These are phyloP conservation scores for Penicillium salamii DNA, from an alignment of 495 filamentous ascomycete species.

Conservation along the genomic window DNA sequence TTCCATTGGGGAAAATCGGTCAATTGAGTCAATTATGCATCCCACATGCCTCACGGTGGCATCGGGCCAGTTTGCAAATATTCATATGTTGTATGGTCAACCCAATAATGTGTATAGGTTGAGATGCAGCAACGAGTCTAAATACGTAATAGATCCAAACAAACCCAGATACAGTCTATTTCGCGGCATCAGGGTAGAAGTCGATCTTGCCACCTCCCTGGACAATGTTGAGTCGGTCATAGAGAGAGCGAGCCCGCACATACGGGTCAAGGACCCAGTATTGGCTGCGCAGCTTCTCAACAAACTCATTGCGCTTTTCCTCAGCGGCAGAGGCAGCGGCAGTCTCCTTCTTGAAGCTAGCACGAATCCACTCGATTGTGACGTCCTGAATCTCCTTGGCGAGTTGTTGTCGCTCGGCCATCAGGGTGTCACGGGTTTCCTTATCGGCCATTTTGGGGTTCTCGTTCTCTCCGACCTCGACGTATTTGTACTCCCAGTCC, in stretches of 20 bases:
- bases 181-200: slow-evolving; percentile 55
- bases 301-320: slow-evolving; percentile 56
- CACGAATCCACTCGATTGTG: slow-evolving; percentile 67
- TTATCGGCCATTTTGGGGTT: slow-evolving; percentile 69
- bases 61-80: too few species aligned
- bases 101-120: slow-evolving; percentile 10
- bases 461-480: slow-evolving; percentile 68
- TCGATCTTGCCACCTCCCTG: slow-evolving; percentile 61
- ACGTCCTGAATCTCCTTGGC: slow-evolving; percentile 67
- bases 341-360: slow-evolving; percentile 45
- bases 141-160: not conserved
- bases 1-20: too few species aligned
- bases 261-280: slow-evolving; percentile 87
- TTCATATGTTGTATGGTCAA: slow-evolving; percentile 6
- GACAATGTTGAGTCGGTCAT: slow-evolving; percentile 73
- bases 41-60: too few species aligned
- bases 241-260: slow-evolving; percentile 65
- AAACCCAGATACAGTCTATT: slow-evolving; percentile 12
- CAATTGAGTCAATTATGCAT: too few species aligned
- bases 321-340: slow-evolving; percentile 45
- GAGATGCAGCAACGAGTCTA: slow-evolving; percentile 4
- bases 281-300: slow-evolving; percentile 60
- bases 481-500: slow-evolving; percentile 76
- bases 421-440: slow-evolving; percentile 57
- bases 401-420: slow-evolving; percentile 55